These are phyloP conservation scores for Penicillium sp. DNA, from an alignment of 2,329 filamentous ascomycete species.

Conservation along the genomic window DNA sequence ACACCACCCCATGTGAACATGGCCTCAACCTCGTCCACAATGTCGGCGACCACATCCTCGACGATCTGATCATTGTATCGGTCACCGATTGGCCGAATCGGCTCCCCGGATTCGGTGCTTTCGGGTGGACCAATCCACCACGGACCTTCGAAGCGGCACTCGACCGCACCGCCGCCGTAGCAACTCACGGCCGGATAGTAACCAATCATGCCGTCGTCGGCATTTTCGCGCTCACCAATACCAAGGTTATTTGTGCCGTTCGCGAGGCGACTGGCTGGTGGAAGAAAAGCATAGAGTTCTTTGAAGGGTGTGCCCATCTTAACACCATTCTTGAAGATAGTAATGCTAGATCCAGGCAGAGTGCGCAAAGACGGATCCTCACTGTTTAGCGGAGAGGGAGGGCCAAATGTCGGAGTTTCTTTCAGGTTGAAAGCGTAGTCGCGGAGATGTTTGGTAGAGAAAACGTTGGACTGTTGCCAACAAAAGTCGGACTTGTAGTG, in stretches of 20 bases:
- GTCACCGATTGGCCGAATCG: constrained; percentile 60
- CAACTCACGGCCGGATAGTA: constrained; percentile 93
- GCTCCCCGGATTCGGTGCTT: constrained; percentile 41
- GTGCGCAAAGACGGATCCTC: constrained; percentile 75
- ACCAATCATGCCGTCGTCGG: constrained; percentile 90
- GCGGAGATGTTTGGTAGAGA: constrained; percentile 80
- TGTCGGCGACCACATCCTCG: constrained; percentile 87
- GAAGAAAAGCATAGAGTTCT: constrained; percentile 82
- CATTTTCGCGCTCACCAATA: constrained; percentile 71
- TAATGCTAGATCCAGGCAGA: constrained; percentile 77
- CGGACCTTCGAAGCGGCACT: constrained; percentile 88
- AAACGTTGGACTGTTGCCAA: constrained; percentile 64
- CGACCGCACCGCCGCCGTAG: constrained; percentile 82
- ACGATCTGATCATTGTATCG: constrained; percentile 89
- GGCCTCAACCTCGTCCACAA: constrained; percentile 83
- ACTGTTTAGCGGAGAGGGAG: constrained; percentile 56
- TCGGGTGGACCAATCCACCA: constrained; percentile 82
- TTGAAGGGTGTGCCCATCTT: constrained; percentile 83
- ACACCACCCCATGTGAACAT: constrained; percentile 58
- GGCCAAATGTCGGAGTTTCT: constrained; percentile 43
- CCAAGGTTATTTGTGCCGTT: constrained; percentile 42
- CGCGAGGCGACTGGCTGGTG: constrained; percentile 65
- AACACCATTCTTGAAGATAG: constrained; percentile 87
- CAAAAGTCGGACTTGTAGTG: constrained; percentile 90
- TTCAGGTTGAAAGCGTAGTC: constrained; percentile 52